These are phyloP conservation scores for Dendrobium officinale DNA, from an alignment of 106 monocot species.

Conservation along the genomic window DNA sequence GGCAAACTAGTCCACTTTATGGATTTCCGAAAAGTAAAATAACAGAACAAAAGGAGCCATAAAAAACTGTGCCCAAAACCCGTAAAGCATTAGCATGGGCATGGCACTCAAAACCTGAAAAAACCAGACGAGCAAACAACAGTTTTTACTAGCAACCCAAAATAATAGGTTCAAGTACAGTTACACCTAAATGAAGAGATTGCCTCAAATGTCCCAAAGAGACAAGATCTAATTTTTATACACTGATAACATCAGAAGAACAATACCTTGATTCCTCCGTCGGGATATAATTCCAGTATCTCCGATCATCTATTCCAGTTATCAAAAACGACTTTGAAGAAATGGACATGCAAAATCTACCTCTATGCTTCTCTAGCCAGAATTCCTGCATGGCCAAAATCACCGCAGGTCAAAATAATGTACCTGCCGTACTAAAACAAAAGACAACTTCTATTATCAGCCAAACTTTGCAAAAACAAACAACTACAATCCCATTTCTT, in stretches of 20 bases:
- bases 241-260: background rate
- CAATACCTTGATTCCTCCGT: slow-evolving; percentile 49
- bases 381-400: slow-evolving; percentile 33
- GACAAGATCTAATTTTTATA: background rate
- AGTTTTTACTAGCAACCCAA: background rate
- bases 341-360: slow-evolving; percentile 30
- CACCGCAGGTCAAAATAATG: background rate
- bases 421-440: background rate
- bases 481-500: background rate
- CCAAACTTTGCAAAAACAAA: background rate
- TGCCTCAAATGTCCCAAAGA: background rate
- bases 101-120: background rate
- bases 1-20: background rate
- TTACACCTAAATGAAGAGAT: background rate
- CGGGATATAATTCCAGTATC: slow-evolving; percentile 51
- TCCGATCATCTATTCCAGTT: slow-evolving; percentile 56
- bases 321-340: slow-evolving; percentile 39
- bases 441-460: background rate
- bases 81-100: background rate
- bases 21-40: background rate
- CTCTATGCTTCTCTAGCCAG: slow-evolving; percentile 38
- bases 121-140: background rate
- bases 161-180: background rate
- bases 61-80: background rate
- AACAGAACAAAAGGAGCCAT: too few species aligned